Percentiles rank a stretch among this genome's conserved stretches.
Conservation (phyloP, 345 rosid genomes). For the Gynandropsis gynandra region DNA sequence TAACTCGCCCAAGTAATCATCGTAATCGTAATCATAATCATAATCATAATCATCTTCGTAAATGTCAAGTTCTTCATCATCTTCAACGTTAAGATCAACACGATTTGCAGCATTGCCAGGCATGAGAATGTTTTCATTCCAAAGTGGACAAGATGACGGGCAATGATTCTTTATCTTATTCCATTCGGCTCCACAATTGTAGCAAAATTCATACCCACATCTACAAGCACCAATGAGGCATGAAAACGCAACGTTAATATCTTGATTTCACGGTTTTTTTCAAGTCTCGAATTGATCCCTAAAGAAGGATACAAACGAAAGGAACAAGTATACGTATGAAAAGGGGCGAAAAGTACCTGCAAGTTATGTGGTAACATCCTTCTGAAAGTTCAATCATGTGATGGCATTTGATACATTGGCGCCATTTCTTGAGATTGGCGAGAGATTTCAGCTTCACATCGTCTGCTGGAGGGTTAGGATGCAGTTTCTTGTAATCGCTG, state of each 20-base stretch:
- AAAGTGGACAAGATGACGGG: constrained; percentile 28
- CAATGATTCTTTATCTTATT: constrained; percentile 31
- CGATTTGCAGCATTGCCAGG: constrained; percentile 9
- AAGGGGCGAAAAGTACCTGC: constrained; percentile 36
- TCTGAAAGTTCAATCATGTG: constrained; percentile 46
- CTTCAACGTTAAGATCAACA: constrained; percentile 7
- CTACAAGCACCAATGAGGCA: constrained; percentile 24
- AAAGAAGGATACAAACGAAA: too few species aligned
- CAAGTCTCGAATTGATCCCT: background rate
- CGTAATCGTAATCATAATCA: constrained; percentile 7
- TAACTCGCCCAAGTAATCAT: background rate
- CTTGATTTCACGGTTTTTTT: background rate
- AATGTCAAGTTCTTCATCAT: background rate
- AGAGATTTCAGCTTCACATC: constrained; percentile 40
- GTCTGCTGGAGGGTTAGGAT: constrained; percentile 39
- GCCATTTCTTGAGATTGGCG: constrained; percentile 40
- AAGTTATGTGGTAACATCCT: constrained; percentile 58
- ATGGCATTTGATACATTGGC: constrained; percentile 44
- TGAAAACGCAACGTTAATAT: background rate
- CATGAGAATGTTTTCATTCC: constrained; percentile 32
- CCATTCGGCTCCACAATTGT: constrained; percentile 48
- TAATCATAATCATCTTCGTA: constrained; percentile 2
- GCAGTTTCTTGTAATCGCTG: constrained; percentile 31
- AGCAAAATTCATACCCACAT: constrained; percentile 52
- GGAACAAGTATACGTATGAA: background rate